phyloP scores from a whole-genome alignment of 2,329 filamentous ascomycete genomes.

The Trematosphaeria pertusa region DNA sequence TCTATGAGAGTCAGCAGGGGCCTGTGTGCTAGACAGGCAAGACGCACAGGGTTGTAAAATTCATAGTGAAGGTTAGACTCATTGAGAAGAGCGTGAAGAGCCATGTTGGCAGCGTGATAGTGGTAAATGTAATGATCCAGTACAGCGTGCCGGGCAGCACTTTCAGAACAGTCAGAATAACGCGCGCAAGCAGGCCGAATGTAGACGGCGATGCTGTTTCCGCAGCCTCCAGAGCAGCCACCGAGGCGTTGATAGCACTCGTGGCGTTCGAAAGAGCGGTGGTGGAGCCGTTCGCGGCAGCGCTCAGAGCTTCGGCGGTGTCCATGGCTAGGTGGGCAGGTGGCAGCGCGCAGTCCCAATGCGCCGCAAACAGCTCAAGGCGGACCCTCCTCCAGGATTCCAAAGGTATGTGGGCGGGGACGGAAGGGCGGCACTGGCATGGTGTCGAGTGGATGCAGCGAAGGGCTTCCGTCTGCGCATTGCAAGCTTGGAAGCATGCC shows the following conservation, averaged over 20 bases:
- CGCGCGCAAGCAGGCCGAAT: constrained; percentile 56
- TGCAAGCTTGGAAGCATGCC: too few species aligned
- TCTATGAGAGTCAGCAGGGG: constrained; percentile 37
- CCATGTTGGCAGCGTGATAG: constrained; percentile 87
- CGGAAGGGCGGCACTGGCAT: neutral
- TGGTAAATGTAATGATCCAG: constrained; percentile 83
- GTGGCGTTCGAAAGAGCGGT: constrained; percentile 19
- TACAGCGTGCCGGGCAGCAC: constrained; percentile 69
- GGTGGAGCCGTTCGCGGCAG: constrained; percentile 16
- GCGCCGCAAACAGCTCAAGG: constrained; percentile 12
- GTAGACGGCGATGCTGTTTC: constrained; percentile 36
- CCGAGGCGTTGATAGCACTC: constrained; percentile 27
- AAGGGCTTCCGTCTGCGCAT: too few species aligned
- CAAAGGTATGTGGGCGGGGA: neutral
- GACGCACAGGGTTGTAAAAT: constrained; percentile 88
- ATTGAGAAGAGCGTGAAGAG: constrained; percentile 90
- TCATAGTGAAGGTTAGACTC: constrained; percentile 97
- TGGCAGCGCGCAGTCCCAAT: neutral
- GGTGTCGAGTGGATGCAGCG: too few species aligned
- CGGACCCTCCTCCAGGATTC: constrained; percentile 10
- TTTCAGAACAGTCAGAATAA: constrained; percentile 58
- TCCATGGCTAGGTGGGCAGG: constrained; percentile 28
- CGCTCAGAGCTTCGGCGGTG: constrained; percentile 23
- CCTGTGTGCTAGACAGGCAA: constrained; percentile 3
- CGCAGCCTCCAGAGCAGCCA: constrained; percentile 27